A percentile compares a stretch with the other conserved stretches of the same genome.
Evolutionary conservation across 139 green algal species (phyloP).

Genomic region (Chlamydomonas sp.): DNA sequence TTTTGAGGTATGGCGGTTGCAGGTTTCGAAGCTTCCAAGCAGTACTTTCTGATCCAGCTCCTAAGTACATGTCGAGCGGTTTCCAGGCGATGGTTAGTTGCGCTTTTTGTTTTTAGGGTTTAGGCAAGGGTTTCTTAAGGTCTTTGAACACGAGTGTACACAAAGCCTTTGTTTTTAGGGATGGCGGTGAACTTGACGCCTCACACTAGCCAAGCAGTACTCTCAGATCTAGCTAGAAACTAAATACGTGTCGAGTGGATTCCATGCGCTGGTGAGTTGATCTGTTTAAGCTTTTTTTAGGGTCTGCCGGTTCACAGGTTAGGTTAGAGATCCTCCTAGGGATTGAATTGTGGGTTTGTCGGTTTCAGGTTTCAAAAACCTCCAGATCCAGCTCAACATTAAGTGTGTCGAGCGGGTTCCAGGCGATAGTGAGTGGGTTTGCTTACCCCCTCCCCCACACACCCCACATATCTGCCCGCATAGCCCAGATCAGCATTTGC

Average conservation of each 20-base stretch:
- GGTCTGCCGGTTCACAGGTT: too few relatives aligned
- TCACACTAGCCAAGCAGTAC: neutral
- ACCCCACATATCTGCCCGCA: too few relatives aligned
- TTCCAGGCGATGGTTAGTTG: constrained; percentile 18
- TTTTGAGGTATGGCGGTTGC: too few relatives aligned
- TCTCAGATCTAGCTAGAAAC: constrained; percentile 13
- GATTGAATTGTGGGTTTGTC: too few relatives aligned
- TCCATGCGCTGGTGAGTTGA: constrained; percentile 17
- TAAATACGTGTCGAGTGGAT: constrained; percentile 17
- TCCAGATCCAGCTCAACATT: constrained; percentile 13
- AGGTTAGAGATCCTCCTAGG: too few relatives aligned
- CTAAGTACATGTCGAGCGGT: constrained; percentile 18
- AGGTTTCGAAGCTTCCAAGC: constrained; percentile 20
- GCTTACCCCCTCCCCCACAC: too few relatives aligned
- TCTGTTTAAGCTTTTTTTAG: too few relatives aligned
- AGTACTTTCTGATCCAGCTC: constrained; percentile 6
- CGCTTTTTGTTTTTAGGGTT: too few relatives aligned
- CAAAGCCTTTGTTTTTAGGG: too few relatives aligned
- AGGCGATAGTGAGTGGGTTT: constrained; percentile 12
- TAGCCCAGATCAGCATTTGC: too few relatives aligned
- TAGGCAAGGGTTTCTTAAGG: neutral
- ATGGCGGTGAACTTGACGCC: too few relatives aligned
- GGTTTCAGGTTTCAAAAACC: constrained; percentile 27
- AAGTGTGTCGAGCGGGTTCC: constrained; percentile 19
- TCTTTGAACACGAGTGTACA: too few relatives aligned